Base-by-base conservation (phyloP, 2,329 filamentous ascomycete species). In the Aureobasidium sp. region DNA sequence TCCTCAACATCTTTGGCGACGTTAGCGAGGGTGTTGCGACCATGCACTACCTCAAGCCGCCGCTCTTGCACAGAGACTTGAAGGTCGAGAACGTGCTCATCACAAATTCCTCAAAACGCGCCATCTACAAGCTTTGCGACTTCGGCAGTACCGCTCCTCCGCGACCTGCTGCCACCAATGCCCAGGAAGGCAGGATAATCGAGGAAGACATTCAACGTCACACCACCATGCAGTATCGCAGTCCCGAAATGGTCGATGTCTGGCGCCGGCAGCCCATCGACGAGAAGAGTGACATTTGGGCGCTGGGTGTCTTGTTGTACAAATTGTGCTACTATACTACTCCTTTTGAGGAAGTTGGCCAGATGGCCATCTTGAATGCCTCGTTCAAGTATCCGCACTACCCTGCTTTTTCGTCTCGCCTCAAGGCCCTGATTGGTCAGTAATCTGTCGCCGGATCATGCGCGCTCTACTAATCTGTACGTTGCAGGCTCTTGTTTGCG, bases 281-380 rank as follows among this genome's bases (percentile, higher is more conserved):
- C 71, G 94, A 99, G 77, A 99, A 99, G 78, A 95, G 92, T 53
- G 94, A 99, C 74, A 97, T 99, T 33, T 99, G 92, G 94, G 94
- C 94, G 0, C 77, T 99, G 64, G 94, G 94, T 5, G 94, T 99
- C 45, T 78, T 99, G 63, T 77, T 99, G 60, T 99, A 99, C 80
- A 99, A 99, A 79, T 81, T 99, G 64, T 99, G 94, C 79, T 99
- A 97, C 76, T 99, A 99, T 76, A 99, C 94, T 1, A 99, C 94
- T 6, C 94, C 94, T 0, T 99, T 99, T 70, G 94, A 99, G 76
- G 93, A 97, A 66, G 91, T 96, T 71, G 94, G 94, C 29, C 93
- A 97, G 77, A 89, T 97, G 79, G 94, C 94, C 14, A 99, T 99
- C 66, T 78, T 99, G 64, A 97, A 97, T 72, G 94, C 94, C 56